Conservation (phyloP, 768 basidiomycete species). For the Rickenella mellea region DNA sequence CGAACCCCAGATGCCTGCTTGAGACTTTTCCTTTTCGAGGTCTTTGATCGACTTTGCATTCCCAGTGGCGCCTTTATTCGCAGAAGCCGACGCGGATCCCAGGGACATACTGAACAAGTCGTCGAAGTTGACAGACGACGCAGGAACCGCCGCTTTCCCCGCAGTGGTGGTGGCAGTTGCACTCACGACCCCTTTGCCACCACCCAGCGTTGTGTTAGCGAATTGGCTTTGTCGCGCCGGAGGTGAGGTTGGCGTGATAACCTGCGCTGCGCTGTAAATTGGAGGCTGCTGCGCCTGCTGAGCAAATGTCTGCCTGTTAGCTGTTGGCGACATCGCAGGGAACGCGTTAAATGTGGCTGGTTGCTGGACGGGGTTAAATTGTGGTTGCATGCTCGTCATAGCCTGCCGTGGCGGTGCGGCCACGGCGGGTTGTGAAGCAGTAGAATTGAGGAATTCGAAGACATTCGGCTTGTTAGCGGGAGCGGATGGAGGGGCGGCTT, state of each 20-base stretch:
- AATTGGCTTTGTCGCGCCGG: too few species aligned
- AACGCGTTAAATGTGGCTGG: constrained; percentile 6
- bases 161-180: too few species aligned
- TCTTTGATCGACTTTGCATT: constrained; percentile 77
- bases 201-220: too few species aligned
- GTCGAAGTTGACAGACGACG: constrained; percentile 54
- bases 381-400: constrained; percentile 9
- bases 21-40: constrained; percentile 79
- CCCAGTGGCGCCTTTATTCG: constrained; percentile 16
- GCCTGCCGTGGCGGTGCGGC: constrained; percentile 7
- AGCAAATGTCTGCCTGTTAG: constrained; percentile 8
- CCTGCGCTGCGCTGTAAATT: constrained; percentile 6
- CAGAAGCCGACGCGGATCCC: constrained; percentile 28
- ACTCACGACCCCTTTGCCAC: too few species aligned
- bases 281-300: constrained; percentile 2
- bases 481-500: constrained; percentile 49
- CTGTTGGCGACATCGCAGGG: constrained; percentile 1
- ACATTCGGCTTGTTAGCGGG: constrained; percentile 25
- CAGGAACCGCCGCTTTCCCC: constrained; percentile 16
- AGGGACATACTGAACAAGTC: constrained; percentile 85
- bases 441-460: constrained; percentile 8
- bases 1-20: constrained; percentile 70
- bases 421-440: constrained; percentile 15
- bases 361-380: not conserved
- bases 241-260: constrained; percentile 17